Conservation (phyloP, 31 red algal species). For the Porphyra umbilicalis region DNA sequence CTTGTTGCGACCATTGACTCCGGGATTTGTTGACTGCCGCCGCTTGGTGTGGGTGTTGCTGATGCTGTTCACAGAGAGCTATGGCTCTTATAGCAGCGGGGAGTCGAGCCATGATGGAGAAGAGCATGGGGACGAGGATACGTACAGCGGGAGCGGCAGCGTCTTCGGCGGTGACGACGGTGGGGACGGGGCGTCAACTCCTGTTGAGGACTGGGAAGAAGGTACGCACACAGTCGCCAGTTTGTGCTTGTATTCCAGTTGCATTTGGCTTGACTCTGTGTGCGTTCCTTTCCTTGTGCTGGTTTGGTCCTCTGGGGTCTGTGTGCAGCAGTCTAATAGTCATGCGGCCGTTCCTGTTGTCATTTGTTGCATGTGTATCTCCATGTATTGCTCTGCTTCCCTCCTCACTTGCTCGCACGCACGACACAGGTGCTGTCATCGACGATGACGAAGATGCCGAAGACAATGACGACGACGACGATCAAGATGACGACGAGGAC, state of each 20-base stretch:
- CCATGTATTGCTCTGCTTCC: background rate
- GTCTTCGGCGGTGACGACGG: background rate
- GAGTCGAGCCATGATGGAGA: background rate
- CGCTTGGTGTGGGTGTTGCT: background rate
- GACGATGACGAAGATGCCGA: slow-evolving; percentile 31
- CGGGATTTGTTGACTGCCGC: too few species aligned
- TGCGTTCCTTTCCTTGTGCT: background rate
- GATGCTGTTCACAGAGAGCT: background rate
- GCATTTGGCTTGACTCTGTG: background rate
- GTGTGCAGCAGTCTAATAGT: too few species aligned
- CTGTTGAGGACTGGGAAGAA: background rate
- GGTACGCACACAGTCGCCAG: background rate
- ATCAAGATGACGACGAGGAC: slow-evolving; percentile 33
- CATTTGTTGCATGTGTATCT: background rate
- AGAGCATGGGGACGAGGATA: background rate
- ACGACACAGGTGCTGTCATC: slow-evolving; percentile 25
- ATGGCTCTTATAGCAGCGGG: background rate
- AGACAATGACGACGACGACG: slow-evolving; percentile 39
- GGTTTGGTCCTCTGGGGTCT: background rate
- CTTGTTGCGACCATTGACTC: too few species aligned
- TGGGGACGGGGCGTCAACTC: background rate
- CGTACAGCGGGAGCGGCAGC: background rate
- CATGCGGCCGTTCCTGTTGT: too few species aligned
- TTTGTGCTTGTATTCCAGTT: background rate
- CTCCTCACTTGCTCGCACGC: background rate